phyloP scores from a whole-genome alignment of 2,329 filamentous ascomycete genomes.

The Trichoderma simmonsii region DNA sequence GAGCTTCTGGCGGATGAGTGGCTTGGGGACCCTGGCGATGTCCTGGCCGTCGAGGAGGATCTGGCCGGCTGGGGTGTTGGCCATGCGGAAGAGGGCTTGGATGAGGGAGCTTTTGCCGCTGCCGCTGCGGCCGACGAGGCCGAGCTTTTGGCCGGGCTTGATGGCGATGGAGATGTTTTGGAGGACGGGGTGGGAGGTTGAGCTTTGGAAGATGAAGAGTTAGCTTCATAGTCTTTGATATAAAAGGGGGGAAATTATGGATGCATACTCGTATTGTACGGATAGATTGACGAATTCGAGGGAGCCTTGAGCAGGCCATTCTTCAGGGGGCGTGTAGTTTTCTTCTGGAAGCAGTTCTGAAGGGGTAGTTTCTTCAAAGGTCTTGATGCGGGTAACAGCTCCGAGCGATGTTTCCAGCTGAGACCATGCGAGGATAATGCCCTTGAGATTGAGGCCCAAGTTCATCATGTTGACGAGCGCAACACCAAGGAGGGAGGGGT shows the following conservation, averaged over 20 bases:
- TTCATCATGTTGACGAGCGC: slow-evolving; percentile 37
- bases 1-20: slow-evolving; percentile 33
- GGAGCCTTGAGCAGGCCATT: slow-evolving; percentile 26
- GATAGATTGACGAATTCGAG: slow-evolving; percentile 27
- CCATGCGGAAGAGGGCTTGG: slow-evolving; percentile 46
- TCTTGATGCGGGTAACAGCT: slow-evolving; percentile 29
- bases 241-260: too few relatives aligned
- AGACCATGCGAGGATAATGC: slow-evolving; percentile 30
- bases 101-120: slow-evolving; percentile 40
- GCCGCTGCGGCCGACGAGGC: slow-evolving; percentile 45
- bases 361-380: slow-evolving; percentile 28
- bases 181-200: slow-evolving; percentile 28
- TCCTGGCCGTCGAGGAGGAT: slow-evolving; percentile 48
- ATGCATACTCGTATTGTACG: slow-evolving; percentile 31
- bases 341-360: slow-evolving; percentile 25
- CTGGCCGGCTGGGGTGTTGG: slow-evolving; percentile 42
- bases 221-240: background rate
- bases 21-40: slow-evolving; percentile 27
- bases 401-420: slow-evolving; percentile 32
- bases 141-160: slow-evolving; percentile 36
- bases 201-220: slow-evolving; percentile 8
- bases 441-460: slow-evolving; percentile 28
- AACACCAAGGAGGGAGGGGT: slow-evolving; percentile 35
- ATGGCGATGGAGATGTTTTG: slow-evolving; percentile 32
- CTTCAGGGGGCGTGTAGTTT: slow-evolving; percentile 12